Base-by-base conservation (phyloP, 306 rosid genomes). In the Aeschynomene evenia region DNA sequence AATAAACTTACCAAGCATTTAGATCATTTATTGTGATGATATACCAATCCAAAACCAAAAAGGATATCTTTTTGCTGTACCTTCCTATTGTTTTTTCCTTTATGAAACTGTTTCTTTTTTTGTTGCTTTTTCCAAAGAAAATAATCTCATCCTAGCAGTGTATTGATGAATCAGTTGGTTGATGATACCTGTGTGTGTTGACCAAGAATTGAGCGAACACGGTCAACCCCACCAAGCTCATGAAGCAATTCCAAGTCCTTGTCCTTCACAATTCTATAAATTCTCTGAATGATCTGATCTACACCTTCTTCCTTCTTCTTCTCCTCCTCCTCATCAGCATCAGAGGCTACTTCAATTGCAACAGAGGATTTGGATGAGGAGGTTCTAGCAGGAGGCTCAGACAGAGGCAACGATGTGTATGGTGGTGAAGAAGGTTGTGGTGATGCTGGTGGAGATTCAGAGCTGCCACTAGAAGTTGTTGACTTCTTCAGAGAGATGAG, bases 141-240 rank as follows among this genome's bases (percentile, higher is more conserved):
- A 49, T n/a, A 49, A 36, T 28, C 2, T 2, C 72, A 67, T 28
- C 31, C n/a, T 10, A 42, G 69, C 22, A 40, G 24, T 9, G 26
- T 14, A 9, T 26, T 4, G 39, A 26, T 21, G 46, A 45, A 28
- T 18, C 9, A 26, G 18, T n/a, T 40, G 40, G 5, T 46, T 20
- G 26, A 53, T 82, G 23, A 55, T 82, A 85, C 91, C 93, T 82
- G 31, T 2, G 63, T 11, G 57, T 4, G 55, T 43, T 77, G 39
- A 64, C 14, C 4, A 29, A 79, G 77, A 80, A 81, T n/a, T 5
- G 21, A 9, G 10, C 7, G 21, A 73, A 69, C 85, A 4, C 28
- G 5, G 19, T 20, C 71, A 61, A 79, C 72, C 36, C 90, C 86
- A 16, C 87, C 86, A 49, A 28, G 68, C 9, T 12, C 7, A 11